Percentiles rank a stretch among this genome's conserved stretches.
phyloP scores from a whole-genome alignment of 73 alveolate species.

The Paramecium biaurelia region DNA sequence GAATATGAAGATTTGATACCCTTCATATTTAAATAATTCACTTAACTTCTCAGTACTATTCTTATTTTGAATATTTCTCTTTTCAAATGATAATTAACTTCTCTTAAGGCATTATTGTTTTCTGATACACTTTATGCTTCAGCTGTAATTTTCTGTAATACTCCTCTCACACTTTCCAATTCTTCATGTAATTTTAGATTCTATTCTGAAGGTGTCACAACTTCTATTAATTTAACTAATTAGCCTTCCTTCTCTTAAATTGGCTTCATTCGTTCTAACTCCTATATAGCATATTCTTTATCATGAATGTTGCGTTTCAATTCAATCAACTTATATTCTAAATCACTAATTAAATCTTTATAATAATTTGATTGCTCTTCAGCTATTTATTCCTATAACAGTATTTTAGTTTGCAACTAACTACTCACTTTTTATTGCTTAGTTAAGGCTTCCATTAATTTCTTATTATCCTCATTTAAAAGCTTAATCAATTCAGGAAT shows the following conservation, averaged over 20 bases:
- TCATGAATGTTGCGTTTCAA: constrained; percentile 58
- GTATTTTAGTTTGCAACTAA: background rate
- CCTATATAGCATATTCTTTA: constrained; percentile 65
- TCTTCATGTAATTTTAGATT: constrained; percentile 57
- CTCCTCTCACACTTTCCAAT: constrained; percentile 40
- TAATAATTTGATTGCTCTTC: constrained; percentile 47
- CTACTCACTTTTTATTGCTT: background rate
- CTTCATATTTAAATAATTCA: constrained; percentile 50
- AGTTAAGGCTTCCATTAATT: background rate
- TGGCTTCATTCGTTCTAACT: constrained; percentile 57
- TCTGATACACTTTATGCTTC: background rate
- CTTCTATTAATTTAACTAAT: constrained; percentile 26
- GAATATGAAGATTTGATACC: background rate
- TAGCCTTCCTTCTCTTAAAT: constrained; percentile 51
- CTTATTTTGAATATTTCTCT: constrained; percentile 59
- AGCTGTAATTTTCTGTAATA: background rate
- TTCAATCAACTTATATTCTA: constrained; percentile 60
- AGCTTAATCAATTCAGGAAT: background rate
- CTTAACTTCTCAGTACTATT: constrained; percentile 50
- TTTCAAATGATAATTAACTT: constrained; percentile 50
- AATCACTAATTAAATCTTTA: constrained; percentile 54
- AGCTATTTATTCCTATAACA: constrained; percentile 43
- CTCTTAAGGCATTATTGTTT: background rate
- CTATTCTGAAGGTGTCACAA: constrained; percentile 59
- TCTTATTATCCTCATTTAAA: constrained; percentile 23